Conservation (phyloP, 805 yeast genomes). For the Kluyveromyces aestuarii region DNA sequence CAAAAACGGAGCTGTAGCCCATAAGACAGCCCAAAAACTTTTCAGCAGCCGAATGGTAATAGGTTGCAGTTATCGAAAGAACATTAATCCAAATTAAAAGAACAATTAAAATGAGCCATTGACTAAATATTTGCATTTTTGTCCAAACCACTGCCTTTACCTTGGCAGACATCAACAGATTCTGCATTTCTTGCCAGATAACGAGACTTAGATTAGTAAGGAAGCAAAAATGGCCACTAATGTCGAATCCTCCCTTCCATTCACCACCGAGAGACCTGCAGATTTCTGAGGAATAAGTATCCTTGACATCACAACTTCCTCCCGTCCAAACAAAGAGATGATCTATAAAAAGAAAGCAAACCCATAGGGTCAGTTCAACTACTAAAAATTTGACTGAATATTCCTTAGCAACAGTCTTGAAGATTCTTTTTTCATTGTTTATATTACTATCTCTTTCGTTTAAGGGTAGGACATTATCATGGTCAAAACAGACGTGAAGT, state of each 20-base stretch:
- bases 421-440: not conserved
- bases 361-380: slow-evolving; percentile 16
- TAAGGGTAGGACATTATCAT: slow-evolving; percentile 9
- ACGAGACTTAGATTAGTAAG: slow-evolving; percentile 35
- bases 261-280: slow-evolving; percentile 27
- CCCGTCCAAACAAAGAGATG: slow-evolving; percentile 26
- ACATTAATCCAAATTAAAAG: slow-evolving; percentile 44
- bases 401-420: slow-evolving; percentile 9
- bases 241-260: slow-evolving; percentile 45
- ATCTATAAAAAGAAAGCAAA: slow-evolving; percentile 27
- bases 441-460: slow-evolving; percentile 3
- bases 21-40: slow-evolving; percentile 60
- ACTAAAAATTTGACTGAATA: slow-evolving; percentile 20
- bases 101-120: slow-evolving; percentile 10
- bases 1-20: slow-evolving; percentile 45
- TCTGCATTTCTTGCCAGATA: slow-evolving; percentile 29
- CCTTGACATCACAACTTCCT: slow-evolving; percentile 23
- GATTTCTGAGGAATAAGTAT: slow-evolving; percentile 23
- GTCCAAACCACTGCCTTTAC: not conserved
- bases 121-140: slow-evolving; percentile 1
- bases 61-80: slow-evolving; percentile 64
- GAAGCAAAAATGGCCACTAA: slow-evolving; percentile 45
- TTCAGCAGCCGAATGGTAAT: slow-evolving; percentile 74
- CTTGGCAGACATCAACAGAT: slow-evolving; percentile 8
- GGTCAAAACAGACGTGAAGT: slow-evolving; percentile 6